phyloP scores from a whole-genome alignment of 1,284 basidiomycete genomes.

The Boletus subluridellus region DNA sequence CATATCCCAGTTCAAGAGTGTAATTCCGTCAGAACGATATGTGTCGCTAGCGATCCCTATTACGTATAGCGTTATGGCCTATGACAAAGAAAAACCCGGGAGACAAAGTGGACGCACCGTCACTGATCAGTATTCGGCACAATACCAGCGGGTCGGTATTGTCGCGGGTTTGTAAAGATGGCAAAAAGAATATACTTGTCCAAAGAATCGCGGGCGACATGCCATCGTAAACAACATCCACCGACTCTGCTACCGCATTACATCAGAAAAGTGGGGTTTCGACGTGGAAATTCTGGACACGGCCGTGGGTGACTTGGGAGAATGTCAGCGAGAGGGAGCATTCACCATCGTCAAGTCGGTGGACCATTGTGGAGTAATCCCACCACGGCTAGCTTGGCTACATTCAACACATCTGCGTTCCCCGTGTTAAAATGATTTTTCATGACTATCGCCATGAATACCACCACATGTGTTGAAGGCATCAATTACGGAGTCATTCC shows the following conservation, averaged over 20 bases:
- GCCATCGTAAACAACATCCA: conserved; percentile 44
- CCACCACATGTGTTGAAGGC: conserved; percentile 48
- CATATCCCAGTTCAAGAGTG: conserved; percentile 46
- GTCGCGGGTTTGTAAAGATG: conserved; percentile 39
- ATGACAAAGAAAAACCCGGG: neutral
- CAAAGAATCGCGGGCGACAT: conserved; percentile 28
- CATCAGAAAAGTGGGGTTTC: conserved; percentile 33
- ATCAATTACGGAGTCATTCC: conserved; percentile 56
- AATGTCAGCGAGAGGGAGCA: neutral
- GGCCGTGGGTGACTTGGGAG: neutral
- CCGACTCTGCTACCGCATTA: conserved; percentile 54
- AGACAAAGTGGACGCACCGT: conserved; percentile 39
- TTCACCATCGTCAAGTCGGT: conserved; percentile 50
- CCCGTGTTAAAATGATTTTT: neutral
- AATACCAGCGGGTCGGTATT: neutral
- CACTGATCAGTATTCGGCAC: conserved; percentile 34
- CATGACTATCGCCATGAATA: neutral
- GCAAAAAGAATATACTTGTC: too few species aligned
- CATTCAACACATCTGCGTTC: neutral
- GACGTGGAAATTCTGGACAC: neutral
- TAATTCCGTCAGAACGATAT: conserved; percentile 52
- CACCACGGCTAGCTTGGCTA: conserved; percentile 38
- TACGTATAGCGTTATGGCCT: neutral
- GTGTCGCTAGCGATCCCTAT: neutral
- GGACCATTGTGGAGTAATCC: conserved; percentile 36